These are phyloP conservation scores for Trichocomaceae sp. DNA, from an alignment of 2,329 filamentous ascomycete genomes.

Conservation along the genomic window DNA sequence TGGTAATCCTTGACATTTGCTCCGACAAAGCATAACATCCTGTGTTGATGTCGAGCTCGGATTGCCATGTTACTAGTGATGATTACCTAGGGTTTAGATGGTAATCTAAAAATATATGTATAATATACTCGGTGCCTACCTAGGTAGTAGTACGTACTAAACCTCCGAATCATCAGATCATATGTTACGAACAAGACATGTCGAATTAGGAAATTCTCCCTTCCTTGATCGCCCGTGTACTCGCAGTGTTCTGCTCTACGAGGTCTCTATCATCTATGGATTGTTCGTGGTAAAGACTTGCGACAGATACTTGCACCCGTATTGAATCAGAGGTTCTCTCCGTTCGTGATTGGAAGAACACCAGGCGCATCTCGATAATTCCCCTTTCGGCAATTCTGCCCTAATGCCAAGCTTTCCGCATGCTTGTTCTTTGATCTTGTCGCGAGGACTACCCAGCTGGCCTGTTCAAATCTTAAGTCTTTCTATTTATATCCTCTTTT, in stretches of 20 bases:
- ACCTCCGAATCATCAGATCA: neutral
- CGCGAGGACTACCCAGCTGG: neutral
- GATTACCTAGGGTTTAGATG: neutral
- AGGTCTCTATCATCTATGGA: neutral
- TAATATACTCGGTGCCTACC: no score
- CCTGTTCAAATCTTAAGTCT: neutral
- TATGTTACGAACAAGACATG: neutral
- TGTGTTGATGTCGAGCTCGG: neutral
- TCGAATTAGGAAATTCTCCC: neutral
- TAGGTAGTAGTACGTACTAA: no score
- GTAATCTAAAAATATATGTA: neutral
- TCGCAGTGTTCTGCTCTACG: neutral
- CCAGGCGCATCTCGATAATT: neutral
- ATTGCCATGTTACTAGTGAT: neutral
- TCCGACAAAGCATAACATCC: neutral
- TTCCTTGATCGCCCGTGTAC: neutral
- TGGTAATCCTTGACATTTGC: neutral
- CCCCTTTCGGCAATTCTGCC: neutral
- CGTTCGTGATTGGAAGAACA: neutral
- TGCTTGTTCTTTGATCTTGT: neutral
- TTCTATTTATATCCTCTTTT: neutral
- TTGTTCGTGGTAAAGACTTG: neutral
- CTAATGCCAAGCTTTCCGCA: neutral
- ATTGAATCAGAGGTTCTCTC: neutral
- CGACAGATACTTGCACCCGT: no score